Evolutionary conservation across 306 rosid genomes (phyloP).

Genomic region (Cicer yamashitae): DNA sequence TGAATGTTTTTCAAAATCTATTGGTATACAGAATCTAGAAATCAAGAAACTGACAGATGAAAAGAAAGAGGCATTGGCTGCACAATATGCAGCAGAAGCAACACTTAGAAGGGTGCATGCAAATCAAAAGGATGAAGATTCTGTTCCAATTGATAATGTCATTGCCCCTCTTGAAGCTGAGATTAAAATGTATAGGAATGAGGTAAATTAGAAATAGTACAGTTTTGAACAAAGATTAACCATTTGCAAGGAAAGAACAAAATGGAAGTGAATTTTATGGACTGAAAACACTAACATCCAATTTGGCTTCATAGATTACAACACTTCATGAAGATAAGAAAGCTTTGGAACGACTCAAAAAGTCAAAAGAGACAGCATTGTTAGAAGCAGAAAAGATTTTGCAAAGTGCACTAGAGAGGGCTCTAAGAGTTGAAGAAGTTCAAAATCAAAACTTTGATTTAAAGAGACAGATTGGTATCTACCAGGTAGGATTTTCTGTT

Average conservation of each 20-base stretch:
- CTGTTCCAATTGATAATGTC: slow-evolving; percentile 55
- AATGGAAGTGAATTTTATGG: background rate
- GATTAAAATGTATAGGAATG: slow-evolving; percentile 72
- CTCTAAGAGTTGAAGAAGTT: slow-evolving; percentile 86
- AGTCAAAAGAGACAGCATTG: slow-evolving; percentile 77
- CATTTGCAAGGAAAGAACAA: background rate
- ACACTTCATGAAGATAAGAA: slow-evolving; percentile 86
- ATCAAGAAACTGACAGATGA: slow-evolving; percentile 69
- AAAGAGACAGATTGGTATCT: slow-evolving; percentile 92
- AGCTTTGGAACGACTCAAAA: slow-evolving; percentile 77
- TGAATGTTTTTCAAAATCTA: slow-evolving; percentile 34
- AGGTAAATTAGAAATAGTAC: slow-evolving; percentile 61
- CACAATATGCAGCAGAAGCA: slow-evolving; percentile 91
- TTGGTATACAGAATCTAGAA: slow-evolving; percentile 74
- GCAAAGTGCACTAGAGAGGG: slow-evolving; percentile 74
- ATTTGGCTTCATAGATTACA: slow-evolving; percentile 57
- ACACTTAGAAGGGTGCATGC: slow-evolving; percentile 77
- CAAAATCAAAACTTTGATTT: slow-evolving; percentile 80
- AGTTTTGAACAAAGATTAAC: slow-evolving; percentile 3
- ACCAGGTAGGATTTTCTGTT: slow-evolving; percentile 64
- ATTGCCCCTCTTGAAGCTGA: slow-evolving; percentile 91
- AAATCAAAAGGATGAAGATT: slow-evolving; percentile 71
- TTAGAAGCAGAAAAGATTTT: slow-evolving; percentile 86
- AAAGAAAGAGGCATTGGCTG: slow-evolving; percentile 80
- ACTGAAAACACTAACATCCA: slow-evolving; percentile 27